phyloP scores from a whole-genome alignment of 495 filamentous ascomycete genomes.

The Penicillium flavigenum region DNA sequence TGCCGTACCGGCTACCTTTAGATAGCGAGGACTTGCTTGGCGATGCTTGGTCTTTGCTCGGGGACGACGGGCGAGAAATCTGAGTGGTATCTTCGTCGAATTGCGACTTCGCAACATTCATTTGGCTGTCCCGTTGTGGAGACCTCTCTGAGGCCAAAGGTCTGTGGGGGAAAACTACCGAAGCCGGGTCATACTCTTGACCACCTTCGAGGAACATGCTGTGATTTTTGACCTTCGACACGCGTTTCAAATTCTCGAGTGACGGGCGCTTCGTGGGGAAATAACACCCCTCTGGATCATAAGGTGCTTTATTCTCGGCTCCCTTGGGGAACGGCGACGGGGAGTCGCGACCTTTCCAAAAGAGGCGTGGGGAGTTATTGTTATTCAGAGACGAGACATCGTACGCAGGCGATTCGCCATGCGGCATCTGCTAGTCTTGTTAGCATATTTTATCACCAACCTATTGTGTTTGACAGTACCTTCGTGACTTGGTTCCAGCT shows the following conservation, averaged over 20 bases:
- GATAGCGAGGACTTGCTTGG: slow-evolving; percentile 85
- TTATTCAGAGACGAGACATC: slow-evolving; percentile 68
- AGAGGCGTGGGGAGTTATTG: slow-evolving; percentile 71
- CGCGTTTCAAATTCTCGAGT: slow-evolving; percentile 88
- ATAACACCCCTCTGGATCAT: slow-evolving; percentile 60
- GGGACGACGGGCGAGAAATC: slow-evolving; percentile 54
- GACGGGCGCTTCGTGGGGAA: slow-evolving; percentile 77
- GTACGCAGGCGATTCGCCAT: slow-evolving; percentile 70
- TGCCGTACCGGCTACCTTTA: slow-evolving; percentile 65
- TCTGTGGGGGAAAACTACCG: slow-evolving; percentile 69
- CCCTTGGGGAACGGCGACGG: slow-evolving; percentile 60
- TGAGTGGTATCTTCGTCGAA: slow-evolving; percentile 34
- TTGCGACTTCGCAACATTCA: slow-evolving; percentile 49
- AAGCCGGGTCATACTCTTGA: slow-evolving; percentile 85
- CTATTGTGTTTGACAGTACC: slow-evolving; percentile 42
- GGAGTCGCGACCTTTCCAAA: slow-evolving; percentile 79
- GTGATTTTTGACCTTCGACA: slow-evolving; percentile 94
- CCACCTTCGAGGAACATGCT: slow-evolving; percentile 89
- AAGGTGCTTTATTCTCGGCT: slow-evolving; percentile 64
- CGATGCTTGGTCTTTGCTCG: slow-evolving; percentile 71
- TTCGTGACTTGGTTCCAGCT: slow-evolving; percentile 69
- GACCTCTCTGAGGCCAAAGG: slow-evolving; percentile 66
- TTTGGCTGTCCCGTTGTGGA: slow-evolving; percentile 59
- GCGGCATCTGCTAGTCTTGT: slow-evolving; percentile 40
- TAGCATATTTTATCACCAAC: slow-evolving; percentile 35